Evolutionary conservation across 257 asterid genomes (phyloP), one percentile per base, ranked within the genome.

Genomic region (Craterostigma plantagineum): DNA sequence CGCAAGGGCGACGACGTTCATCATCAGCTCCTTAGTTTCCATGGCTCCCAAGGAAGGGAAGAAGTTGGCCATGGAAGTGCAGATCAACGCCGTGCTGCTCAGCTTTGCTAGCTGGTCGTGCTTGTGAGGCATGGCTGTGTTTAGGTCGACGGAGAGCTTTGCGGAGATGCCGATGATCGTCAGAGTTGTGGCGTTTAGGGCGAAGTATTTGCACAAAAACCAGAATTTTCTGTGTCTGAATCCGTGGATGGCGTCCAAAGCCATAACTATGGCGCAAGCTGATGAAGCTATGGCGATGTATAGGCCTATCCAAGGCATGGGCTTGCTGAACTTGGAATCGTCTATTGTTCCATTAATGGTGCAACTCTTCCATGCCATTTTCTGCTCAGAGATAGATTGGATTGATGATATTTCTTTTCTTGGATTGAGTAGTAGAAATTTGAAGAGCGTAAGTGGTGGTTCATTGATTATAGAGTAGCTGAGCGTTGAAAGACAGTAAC

Each of bases 101-200:
- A 76, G 76, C 42, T 76, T 76, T 0, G 76, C 59, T 0, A 76
- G 61, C 63, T 76, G 87, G 41, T 76, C 87, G 30, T 66, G 56
- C 42, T 13, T 55, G 18, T 62, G 58, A 4, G 90, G 90, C 90
- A 76, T 72, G 58, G 79, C 49, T 2, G 79, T 66, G 45, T 72
- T 69, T 45, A 72, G 60, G 53, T 76, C 87, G n/a, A 72, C 82
- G 0, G 90, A 67, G 33, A 76, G 67, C 42, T 72, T 76, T 36
- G 70, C 65, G 1, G 79, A 70, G 33, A 76, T 71, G 3, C 66
- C 55, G 11, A 76, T 59, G 8, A 76, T 64, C 0, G 76, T 61
- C 7, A 77, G 70, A 16, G 84, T 81, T 3, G 92, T 73, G 48
- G 96, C 93, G 7, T 86, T 86, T 34, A 86, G 70, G 6, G 97